Conservation (phyloP, 352 stramenopile genomes). For the Pythium plurisporium region DNA sequence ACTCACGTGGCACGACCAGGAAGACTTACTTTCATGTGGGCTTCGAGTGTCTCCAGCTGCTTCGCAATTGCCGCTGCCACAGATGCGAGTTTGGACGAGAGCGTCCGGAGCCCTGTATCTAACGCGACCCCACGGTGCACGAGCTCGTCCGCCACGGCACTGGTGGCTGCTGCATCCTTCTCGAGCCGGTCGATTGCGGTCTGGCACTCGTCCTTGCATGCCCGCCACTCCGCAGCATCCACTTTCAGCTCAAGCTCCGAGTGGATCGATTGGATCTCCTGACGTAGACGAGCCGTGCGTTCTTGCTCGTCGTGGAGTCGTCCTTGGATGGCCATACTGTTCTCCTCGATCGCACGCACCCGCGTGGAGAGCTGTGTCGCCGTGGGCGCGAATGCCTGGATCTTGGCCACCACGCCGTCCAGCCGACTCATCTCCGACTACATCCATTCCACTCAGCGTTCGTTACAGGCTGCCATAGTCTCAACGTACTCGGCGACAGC, state of each 20-base stretch:
- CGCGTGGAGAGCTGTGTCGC: conserved; percentile 28
- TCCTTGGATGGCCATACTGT: neutral
- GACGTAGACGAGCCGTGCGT: neutral
- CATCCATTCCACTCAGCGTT: neutral
- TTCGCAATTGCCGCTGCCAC: conserved; percentile 3
- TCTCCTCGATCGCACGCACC: conserved; percentile 13
- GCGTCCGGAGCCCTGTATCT: conserved; percentile 16
- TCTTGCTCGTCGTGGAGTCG: neutral
- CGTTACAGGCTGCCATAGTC: too few relatives aligned
- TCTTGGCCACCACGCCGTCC: conserved; percentile 45
- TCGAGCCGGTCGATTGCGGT: neutral
- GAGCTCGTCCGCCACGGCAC: conserved; percentile 7
- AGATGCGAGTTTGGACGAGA: conserved; percentile 20
- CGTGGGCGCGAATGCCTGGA: conserved; percentile 47
- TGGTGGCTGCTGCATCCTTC: neutral
- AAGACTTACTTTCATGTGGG: conserved; percentile 2
- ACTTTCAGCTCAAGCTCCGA: neutral
- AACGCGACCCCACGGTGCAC: conserved; percentile 18
- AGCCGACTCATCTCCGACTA: conserved; percentile 46
- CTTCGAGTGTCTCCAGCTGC: neutral
- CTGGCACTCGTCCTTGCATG: conserved; percentile 2
- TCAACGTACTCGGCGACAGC: too few relatives aligned
- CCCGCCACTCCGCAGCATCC: neutral
- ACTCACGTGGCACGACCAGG: too few relatives aligned
- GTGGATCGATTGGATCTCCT: neutral